Evolutionary conservation across 495 filamentous ascomycete species (phyloP).

Genomic region (Xylaria venustula): DNA sequence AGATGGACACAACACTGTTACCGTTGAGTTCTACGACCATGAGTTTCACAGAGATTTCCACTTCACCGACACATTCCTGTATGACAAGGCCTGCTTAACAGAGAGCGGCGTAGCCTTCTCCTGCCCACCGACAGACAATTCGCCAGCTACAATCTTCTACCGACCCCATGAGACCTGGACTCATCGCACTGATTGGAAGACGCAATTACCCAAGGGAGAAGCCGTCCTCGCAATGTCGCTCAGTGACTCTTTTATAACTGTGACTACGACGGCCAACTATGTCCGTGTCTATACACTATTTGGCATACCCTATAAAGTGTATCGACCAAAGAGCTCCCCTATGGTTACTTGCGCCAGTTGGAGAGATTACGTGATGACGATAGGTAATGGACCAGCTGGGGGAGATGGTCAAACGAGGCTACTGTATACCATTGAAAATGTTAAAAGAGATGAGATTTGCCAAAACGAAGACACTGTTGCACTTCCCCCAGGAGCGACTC

Average conservation of each 20-base stretch:
- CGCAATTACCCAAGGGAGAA: constrained; percentile 76
- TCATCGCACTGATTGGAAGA: constrained; percentile 84
- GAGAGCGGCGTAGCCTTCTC: constrained; percentile 87
- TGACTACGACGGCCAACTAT: constrained; percentile 79
- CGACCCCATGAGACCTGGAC: constrained; percentile 98
- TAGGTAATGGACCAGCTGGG: constrained; percentile 86
- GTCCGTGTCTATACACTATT: constrained; percentile 91
- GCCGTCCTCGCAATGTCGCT: constrained; percentile 83
- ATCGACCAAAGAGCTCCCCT: constrained; percentile 83
- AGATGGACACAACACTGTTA: constrained; percentile 90
- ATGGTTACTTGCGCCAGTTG: constrained; percentile 90
- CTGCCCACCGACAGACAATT: constrained; percentile 65
- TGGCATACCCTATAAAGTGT: constrained; percentile 83
- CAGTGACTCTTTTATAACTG: constrained; percentile 85
- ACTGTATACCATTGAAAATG: constrained; percentile 86
- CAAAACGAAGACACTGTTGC: constrained; percentile 92
- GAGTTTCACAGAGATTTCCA: constrained; percentile 91
- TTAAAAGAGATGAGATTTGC: constrained; percentile 87
- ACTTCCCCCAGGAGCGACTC: constrained; percentile 63
- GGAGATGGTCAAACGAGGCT: constrained; percentile 72
- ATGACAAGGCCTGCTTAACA: constrained; percentile 90
- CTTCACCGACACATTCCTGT: constrained; percentile 92
- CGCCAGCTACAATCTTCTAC: constrained; percentile 86
- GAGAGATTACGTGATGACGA: constrained; percentile 88
- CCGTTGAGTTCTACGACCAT: constrained; percentile 95